Evolutionary conservation across 495 filamentous ascomycete genomes (phyloP).

Genomic region (Lindgomyces ingoldianus): DNA sequence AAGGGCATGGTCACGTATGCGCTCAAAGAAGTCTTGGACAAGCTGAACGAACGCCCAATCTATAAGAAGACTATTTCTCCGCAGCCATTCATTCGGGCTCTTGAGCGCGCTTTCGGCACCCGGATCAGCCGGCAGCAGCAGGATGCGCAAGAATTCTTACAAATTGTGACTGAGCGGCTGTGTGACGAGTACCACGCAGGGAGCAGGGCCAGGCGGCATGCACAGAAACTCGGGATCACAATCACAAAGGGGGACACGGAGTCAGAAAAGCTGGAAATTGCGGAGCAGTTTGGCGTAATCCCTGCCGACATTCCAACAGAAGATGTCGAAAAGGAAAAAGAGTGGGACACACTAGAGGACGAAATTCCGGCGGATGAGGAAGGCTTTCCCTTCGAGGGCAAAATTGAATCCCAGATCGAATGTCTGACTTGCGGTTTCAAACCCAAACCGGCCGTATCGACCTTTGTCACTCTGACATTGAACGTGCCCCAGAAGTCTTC

Average conservation of each 20-base stretch:
- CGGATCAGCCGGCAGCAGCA: conserved; percentile 92
- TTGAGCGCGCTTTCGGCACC: conserved; percentile 85
- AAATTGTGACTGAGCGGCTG: conserved; percentile 87
- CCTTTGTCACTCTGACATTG: conserved; percentile 89
- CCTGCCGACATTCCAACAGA: neutral
- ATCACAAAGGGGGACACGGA: conserved; percentile 12
- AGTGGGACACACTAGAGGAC: neutral
- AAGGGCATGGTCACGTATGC: conserved; percentile 80
- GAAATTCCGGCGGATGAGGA: conserved; percentile 52
- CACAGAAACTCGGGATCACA: conserved; percentile 25
- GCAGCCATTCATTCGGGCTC: conserved; percentile 68
- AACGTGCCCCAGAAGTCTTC: conserved; percentile 80
- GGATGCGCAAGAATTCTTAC: conserved; percentile 97
- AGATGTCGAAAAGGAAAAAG: neutral
- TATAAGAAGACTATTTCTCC: conserved; percentile 93
- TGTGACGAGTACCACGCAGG: conserved; percentile 93
- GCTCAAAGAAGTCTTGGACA: conserved; percentile 88
- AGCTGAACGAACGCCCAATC: conserved; percentile 90
- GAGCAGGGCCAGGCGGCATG: conserved; percentile 61
- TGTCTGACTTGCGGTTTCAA: conserved; percentile 87
- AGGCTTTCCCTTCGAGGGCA: conserved; percentile 84
- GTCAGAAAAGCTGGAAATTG: conserved; percentile 25
- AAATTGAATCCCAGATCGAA: conserved; percentile 87
- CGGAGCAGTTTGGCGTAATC: conserved; percentile 23
- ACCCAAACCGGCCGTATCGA: conserved; percentile 75